phyloP scores from a whole-genome alignment of 345 rosid genomes.

The Nephelium lappaceum region DNA sequence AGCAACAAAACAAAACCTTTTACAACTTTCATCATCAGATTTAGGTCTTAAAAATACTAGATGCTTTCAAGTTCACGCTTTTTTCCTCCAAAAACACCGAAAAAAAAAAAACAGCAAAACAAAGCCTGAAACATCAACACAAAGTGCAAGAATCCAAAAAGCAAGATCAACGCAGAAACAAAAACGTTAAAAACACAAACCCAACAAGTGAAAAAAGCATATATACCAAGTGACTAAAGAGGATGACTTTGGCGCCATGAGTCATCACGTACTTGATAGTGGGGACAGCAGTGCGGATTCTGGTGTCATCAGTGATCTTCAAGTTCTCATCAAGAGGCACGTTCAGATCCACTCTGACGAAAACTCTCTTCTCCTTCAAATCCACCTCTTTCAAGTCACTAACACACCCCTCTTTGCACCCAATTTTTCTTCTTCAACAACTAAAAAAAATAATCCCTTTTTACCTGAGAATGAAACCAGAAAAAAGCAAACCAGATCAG shows the following conservation, averaged over 20 bases:
- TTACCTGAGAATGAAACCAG: background rate
- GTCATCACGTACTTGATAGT: constrained; percentile 54
- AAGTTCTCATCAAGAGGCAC: constrained; percentile 54
- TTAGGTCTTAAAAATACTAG: background rate
- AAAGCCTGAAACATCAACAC: background rate
- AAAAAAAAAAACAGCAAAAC: background rate
- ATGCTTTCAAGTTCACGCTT: background rate
- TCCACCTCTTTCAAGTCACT: constrained; percentile 50
- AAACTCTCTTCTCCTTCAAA: constrained; percentile 70
- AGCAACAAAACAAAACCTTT: background rate
- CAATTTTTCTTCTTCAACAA: constrained; percentile 19
- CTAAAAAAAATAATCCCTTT: background rate
- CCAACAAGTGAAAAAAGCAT: background rate
- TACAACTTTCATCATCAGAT: background rate
- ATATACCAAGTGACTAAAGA: constrained; percentile 50
- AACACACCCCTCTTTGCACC: constrained; percentile 64
- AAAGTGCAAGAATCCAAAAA: background rate
- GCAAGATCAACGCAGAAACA: background rate
- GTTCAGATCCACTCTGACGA: constrained; percentile 63
- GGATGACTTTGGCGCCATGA: constrained; percentile 48
- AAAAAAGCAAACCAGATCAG: background rate
- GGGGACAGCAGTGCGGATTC: constrained; percentile 60
- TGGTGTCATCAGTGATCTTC: constrained; percentile 56
- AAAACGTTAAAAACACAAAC: background rate
- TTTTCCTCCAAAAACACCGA: background rate